phyloP scores from a whole-genome alignment of 2,329 filamentous ascomycete species.

The Talaromyces albobiverticillius region DNA sequence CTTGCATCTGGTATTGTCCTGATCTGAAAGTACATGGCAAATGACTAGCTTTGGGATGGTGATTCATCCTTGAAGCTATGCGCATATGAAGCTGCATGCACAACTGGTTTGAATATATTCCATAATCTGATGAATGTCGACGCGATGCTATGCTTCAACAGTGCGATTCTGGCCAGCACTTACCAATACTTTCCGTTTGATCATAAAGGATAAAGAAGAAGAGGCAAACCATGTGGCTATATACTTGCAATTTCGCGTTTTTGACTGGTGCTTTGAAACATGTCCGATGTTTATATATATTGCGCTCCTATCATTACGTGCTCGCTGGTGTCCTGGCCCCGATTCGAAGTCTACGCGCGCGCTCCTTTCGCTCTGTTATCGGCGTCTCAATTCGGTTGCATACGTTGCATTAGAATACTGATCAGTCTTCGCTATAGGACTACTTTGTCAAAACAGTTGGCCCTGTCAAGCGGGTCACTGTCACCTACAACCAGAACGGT shows the following conservation, averaged over 20 bases:
- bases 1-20: neutral
- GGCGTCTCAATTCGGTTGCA: constrained; percentile 22
- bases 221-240: constrained; percentile 8
- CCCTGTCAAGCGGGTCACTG: constrained; percentile 82
- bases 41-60: constrained; percentile 3
- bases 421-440: constrained; percentile 69
- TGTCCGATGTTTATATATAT: constrained; percentile 15
- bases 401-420: constrained; percentile 39
- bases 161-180: neutral
- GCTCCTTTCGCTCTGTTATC: constrained; percentile 26
- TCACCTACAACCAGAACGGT: constrained; percentile 91
- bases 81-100: neutral
- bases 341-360: constrained; percentile 23
- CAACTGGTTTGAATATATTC: neutral
- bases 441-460: constrained; percentile 89
- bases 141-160: neutral
- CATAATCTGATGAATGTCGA: neutral
- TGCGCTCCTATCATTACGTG: constrained; percentile 48
- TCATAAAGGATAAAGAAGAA: neutral
- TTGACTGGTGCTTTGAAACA: too few species aligned
- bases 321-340: constrained; percentile 54
- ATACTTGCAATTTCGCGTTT: neutral
- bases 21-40: neutral
- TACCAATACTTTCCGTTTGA: neutral
- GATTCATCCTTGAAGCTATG: constrained; percentile 7